A percentile compares a stretch with the other conserved stretches of the same genome.
These are phyloP conservation scores for Fusarium tanahbumbuense DNA, from an alignment of 2,329 filamentous ascomycete species.

Conservation along the genomic window DNA sequence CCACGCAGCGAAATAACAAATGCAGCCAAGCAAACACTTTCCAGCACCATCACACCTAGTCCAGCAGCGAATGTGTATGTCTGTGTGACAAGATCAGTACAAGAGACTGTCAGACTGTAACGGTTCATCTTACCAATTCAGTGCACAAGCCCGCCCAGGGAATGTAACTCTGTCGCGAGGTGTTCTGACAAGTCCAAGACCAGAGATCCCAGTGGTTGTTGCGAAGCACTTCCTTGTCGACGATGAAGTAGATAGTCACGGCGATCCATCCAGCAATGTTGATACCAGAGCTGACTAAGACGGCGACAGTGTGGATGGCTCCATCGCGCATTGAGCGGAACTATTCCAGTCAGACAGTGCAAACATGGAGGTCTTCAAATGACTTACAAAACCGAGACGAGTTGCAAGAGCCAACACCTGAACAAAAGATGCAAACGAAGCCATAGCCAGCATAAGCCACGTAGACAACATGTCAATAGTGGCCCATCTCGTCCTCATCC, in stretches of 20 bases:
- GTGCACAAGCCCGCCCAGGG: conserved; percentile 2
- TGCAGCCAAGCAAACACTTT: neutral
- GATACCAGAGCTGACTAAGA: neutral
- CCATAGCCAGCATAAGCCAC: conserved; percentile 13
- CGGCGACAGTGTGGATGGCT: neutral
- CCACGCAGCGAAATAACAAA: neutral
- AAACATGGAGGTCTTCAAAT: no score
- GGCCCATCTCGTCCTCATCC: conserved; percentile 14
- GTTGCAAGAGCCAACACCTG: neutral
- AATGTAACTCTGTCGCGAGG: conserved; percentile 14
- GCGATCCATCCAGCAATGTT: neutral
- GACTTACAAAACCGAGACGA: neutral
- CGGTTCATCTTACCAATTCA: neutral
- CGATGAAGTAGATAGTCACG: conserved; percentile 1
- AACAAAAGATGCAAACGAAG: neutral
- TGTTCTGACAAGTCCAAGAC: conserved; percentile 19
- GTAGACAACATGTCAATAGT: conserved; percentile 11
- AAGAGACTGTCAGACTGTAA: rapidly evolving
- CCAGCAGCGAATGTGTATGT: neutral
- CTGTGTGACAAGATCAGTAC: rapidly evolving
- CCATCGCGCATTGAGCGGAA: neutral
- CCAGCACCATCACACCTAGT: neutral
- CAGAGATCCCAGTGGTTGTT: conserved; percentile 24
- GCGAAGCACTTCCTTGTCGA: conserved; percentile 3
- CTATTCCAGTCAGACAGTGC: neutral